Base-by-base conservation (phyloP, 257 asterid species). In the Solanum gracilifrons region DNA sequence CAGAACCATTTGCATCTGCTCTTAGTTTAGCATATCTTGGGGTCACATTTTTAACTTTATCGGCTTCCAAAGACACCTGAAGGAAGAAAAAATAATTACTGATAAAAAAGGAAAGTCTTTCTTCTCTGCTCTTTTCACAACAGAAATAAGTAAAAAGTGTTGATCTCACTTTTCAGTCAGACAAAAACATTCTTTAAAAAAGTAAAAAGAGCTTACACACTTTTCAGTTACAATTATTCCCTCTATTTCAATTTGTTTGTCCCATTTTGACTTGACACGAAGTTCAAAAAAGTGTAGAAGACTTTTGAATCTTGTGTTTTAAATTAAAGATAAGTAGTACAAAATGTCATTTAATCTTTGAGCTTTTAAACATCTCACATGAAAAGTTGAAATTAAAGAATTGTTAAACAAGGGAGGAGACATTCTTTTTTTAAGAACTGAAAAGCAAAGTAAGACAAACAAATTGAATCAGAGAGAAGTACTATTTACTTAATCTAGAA, bases 21-120 rank as follows among this genome's bases (percentile, higher is more conserved):
- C 98, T 92, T 89, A 97, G 82, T 88, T 90, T 94, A 60, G 99
- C 99, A 74, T 97, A 97, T 60, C 99, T 91, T 15, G 99, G 99
- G n/a, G 99, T 97, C 37, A 97, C 99, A 87, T 97, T 97, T 75
- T 94, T 91, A 86, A 97, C 99, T 90, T 97, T 97, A 87, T 93
- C 87, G 32, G 99, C 98, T 88, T 97, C 99, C 79, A 97, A 89
- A 27, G 99, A 97, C 23, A 95, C 99, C 99, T 97, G 82, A 32
- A 32, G 43, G 41, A 71, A 60, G 31, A 60, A 36, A 35, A 37
- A 33, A 13, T n/a, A 86, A 73, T 36, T 11, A 58, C 10, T 3
- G 3, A 35, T 12, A n/a, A 66, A 55, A 74, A 15, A 32, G 15
- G 4, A 35, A 73, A n/a, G n/a, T 15, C 36, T 41, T 43, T 13